phyloP scores from a whole-genome alignment of 129 eudicot species.

The Ambrosia trifida region DNA sequence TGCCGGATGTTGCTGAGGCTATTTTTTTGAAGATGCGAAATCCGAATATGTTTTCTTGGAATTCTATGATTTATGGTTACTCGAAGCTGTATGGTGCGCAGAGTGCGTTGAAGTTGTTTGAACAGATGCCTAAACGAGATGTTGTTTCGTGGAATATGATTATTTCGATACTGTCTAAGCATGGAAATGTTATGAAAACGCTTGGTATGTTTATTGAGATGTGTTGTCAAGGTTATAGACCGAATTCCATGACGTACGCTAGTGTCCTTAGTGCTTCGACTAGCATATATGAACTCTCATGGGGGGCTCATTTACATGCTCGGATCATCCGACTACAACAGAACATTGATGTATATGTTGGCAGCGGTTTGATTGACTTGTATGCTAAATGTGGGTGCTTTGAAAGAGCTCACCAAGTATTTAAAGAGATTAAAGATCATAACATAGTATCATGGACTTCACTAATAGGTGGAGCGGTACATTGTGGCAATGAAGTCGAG shows the following conservation, averaged over 20 bases:
- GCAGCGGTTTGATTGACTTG: conserved; percentile 54
- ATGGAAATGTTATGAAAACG: conserved; percentile 35
- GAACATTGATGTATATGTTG: conserved; percentile 43
- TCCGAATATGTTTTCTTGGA: conserved; percentile 53
- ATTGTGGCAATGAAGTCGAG: conserved; percentile 43
- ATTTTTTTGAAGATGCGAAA: conserved; percentile 35
- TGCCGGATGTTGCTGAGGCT: conserved; percentile 37
- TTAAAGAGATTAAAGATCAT: conserved; percentile 38
- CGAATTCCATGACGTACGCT: conserved; percentile 58
- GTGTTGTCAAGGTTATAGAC: conserved; percentile 45
- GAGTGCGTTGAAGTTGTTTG: conserved; percentile 42
- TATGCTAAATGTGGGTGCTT: conserved; percentile 53
- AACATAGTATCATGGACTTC: conserved; percentile 57
- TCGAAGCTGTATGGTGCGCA: conserved; percentile 38
- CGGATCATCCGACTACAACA: conserved; percentile 44
- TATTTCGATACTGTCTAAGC: conserved; percentile 46
- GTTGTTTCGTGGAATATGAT: conserved; percentile 60
- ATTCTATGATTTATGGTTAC: conserved; percentile 52
- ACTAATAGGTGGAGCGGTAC: conserved; percentile 45
- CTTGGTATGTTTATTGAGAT: conserved; percentile 49
- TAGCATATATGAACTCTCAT: conserved; percentile 25
- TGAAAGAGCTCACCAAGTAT: conserved; percentile 38
- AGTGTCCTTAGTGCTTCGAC: conserved; percentile 51
- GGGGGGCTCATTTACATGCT: conserved; percentile 57
- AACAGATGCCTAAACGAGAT: conserved; percentile 49